Conservation (phyloP, 2,329 filamentous ascomycete species). For the Fonsecaea multimorphosa region DNA sequence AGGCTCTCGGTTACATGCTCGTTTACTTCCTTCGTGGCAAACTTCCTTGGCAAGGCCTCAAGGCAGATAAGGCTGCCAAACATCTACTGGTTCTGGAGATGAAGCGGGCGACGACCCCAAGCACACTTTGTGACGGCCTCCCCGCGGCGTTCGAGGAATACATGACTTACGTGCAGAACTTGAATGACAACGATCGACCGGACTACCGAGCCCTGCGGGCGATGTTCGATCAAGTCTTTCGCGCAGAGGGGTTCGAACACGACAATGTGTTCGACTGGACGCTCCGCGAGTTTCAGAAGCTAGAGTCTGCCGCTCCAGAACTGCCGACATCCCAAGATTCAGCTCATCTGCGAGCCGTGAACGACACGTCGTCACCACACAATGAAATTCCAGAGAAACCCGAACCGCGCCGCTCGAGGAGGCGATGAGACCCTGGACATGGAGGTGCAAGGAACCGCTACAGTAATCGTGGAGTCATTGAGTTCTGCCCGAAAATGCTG, state of each 20-base stretch:
- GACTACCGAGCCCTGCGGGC: constrained; percentile 34
- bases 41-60: constrained; percentile 74
- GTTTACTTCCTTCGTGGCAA: constrained; percentile 76
- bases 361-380: constrained; percentile 4
- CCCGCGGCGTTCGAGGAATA: constrained; percentile 38
- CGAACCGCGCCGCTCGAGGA: too few species aligned
- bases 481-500: too few species aligned
- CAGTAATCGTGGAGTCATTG: too few species aligned
- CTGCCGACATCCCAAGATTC: constrained; percentile 11
- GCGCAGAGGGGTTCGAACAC: constrained; percentile 32
- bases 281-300: constrained; percentile 23
- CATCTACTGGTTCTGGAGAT: constrained; percentile 34
- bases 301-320: constrained; percentile 5
- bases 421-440: neutral
- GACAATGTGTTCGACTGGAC: constrained; percentile 41
- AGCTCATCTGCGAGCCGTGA: constrained; percentile 6
- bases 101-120: constrained; percentile 35
- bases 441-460: too few species aligned
- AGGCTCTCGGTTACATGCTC: constrained; percentile 69
- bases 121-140: constrained; percentile 36
- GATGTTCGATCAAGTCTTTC: constrained; percentile 36
- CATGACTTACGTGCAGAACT: constrained; percentile 32
- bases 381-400: neutral
- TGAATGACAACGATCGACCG: constrained; percentile 19
- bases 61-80: constrained; percentile 45